These are phyloP conservation scores for Aspergillus proliferans DNA, from an alignment of 2,329 filamentous ascomycete genomes.

Conservation along the genomic window DNA sequence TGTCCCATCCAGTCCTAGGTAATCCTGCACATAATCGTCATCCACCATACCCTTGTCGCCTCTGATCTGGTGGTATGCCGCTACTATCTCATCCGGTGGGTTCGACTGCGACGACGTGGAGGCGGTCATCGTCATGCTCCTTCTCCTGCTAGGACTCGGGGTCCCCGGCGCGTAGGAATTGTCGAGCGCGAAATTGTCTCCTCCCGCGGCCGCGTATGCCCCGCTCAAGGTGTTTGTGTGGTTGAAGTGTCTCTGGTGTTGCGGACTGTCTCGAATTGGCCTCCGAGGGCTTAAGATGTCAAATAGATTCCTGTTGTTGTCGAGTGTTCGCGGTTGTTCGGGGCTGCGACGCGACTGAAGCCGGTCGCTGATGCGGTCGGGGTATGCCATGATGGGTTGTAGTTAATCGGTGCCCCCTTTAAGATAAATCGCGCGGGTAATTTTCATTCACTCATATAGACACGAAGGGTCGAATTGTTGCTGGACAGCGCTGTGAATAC, in stretches of 20 bases:
- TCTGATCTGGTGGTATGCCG: constrained; percentile 35
- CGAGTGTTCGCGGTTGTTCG: constrained; percentile 20
- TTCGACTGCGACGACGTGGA: constrained; percentile 30
- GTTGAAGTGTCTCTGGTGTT: constrained; percentile 28
- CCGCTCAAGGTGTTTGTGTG: constrained; percentile 34
- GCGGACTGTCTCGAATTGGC: constrained; percentile 20
- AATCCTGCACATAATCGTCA: constrained; percentile 26
- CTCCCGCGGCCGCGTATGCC: constrained; percentile 29
- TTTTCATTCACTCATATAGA: constrained; percentile 6
- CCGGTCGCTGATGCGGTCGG: constrained; percentile 22
- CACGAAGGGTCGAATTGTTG: background rate
- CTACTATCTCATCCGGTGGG: constrained; percentile 33
- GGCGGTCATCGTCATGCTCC: constrained; percentile 8
- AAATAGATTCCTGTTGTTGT: constrained; percentile 4
- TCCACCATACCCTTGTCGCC: constrained; percentile 33
- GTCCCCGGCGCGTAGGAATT: constrained; percentile 13
- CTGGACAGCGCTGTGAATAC: constrained; percentile 5
- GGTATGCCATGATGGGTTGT: constrained; percentile 26
- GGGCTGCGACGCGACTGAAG: constrained; percentile 24
- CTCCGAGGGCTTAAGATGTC: background rate
- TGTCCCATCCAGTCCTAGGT: constrained; percentile 8
- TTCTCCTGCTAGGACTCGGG: constrained; percentile 26
- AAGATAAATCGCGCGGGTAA: background rate
- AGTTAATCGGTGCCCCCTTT: background rate
- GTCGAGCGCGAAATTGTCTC: constrained; percentile 2